Evolutionary conservation across 106 monocot species (phyloP).

Genomic region (Apostasia ramifera): DNA sequence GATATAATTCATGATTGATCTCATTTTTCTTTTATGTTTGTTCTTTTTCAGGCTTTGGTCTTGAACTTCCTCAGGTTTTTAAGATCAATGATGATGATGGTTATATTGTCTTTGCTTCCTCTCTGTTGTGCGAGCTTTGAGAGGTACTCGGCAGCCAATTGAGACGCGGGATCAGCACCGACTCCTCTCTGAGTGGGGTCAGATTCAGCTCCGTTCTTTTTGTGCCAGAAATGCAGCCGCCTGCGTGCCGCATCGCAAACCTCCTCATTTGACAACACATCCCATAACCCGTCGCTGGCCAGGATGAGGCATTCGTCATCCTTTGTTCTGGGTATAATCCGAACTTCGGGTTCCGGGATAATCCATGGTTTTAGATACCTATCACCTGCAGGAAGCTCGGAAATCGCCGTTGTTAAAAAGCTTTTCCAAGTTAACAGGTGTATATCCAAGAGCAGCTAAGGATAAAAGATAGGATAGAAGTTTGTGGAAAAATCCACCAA

Average conservation of each 20-base stretch:
- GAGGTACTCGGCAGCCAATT: conserved; percentile 65
- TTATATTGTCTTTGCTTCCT: conserved; percentile 68
- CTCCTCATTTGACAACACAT: conserved; percentile 67
- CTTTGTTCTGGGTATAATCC: conserved; percentile 28
- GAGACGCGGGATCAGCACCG: conserved; percentile 43
- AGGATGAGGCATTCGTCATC: conserved; percentile 77
- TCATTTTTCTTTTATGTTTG: neutral
- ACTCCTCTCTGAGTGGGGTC: conserved; percentile 16
- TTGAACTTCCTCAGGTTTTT: conserved; percentile 53
- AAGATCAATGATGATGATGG: conserved; percentile 62
- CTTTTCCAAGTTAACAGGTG: too few species aligned
- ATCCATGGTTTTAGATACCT: conserved; percentile 69
- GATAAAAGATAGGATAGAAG: too few species aligned
- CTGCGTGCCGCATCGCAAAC: conserved; percentile 36
- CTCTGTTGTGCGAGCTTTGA: conserved; percentile 48
- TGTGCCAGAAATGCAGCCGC: conserved; percentile 46
- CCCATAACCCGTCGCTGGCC: conserved; percentile 69
- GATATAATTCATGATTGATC: neutral
- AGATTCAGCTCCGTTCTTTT: conserved; percentile 26
- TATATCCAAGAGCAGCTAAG: too few species aligned
- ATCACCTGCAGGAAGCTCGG: conserved; percentile 33
- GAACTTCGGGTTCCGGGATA: conserved; percentile 64
- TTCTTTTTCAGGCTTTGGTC: conserved; percentile 17
- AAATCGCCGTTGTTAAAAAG: too few species aligned
- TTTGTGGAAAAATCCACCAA: too few species aligned